Base-by-base conservation (phyloP, 768 basidiomycete species). In the Boletus reticuloceps region DNA sequence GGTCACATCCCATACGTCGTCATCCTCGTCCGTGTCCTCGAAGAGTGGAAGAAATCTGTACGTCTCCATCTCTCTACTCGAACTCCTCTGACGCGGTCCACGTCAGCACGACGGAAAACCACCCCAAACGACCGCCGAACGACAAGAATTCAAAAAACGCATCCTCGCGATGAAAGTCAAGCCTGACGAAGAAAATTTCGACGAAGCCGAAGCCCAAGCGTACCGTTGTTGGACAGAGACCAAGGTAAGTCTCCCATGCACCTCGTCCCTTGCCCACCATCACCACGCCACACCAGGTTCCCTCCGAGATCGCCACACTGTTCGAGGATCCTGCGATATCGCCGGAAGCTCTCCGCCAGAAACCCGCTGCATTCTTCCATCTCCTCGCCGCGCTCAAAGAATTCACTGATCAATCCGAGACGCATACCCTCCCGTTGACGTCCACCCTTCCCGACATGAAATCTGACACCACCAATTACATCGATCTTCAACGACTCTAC, bases 381-480 rank as follows among this genome's bases (percentile, higher is more conserved):
- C 86, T 97, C 27, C 78, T 95, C 12, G 75, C 81, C 22, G 86
- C 95, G 0, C 80, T 98, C 39, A 75, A 82, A 37, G 69, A 77
- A 51, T 98, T 90, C 68, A 71, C 75, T 27, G 75, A 78, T 20
- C 78, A 80, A 32, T 74, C 82, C 47, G 72, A 79, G 45, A 76
- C 78, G 6, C 74, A 85, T 49, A 82, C 83, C 0, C 81, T 97
- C 4, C 97, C 96, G 0, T 76, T 97, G n/a, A 86, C 87, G 4
- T 82, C 89, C 44, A 82, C 91, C 0, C 79, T 98, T 11, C 96
- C 96, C 0, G 96, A 99, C 73, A 98, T 99, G 92, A 95, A 95
- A 67, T 86, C 94, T 17, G 88, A 88, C 65, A 97, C 97, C 6
- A 67, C 75, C 20, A 79, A 80, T 51, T 98, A 98, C 67, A 86